These are phyloP conservation scores for Metarhizium humberi DNA, from an alignment of 2,329 filamentous ascomycete species.

Conservation along the genomic window DNA sequence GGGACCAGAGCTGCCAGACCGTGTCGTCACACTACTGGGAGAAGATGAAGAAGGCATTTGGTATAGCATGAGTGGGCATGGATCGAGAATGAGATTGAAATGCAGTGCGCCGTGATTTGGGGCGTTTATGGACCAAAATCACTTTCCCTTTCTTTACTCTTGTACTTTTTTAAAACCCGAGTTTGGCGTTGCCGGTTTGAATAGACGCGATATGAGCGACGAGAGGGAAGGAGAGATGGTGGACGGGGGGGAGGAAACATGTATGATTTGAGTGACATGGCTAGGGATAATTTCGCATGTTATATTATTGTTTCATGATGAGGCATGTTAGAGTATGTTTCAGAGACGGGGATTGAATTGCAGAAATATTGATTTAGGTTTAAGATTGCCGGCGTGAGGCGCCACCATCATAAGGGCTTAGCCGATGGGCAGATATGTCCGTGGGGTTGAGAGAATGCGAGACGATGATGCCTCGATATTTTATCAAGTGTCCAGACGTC, in stretches of 20 bases:
- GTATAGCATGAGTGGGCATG: slow-evolving; percentile 4
- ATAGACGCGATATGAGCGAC: neutral
- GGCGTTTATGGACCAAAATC: slow-evolving; percentile 7
- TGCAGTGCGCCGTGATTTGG: slow-evolving; percentile 6
- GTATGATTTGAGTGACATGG: neutral
- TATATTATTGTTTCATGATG: neutral
- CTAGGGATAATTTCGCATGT: neutral
- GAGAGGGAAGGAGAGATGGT: neutral
- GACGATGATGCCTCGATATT: too few species aligned
- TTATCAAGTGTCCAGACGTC: too few species aligned
- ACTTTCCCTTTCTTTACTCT: neutral
- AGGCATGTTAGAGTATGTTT: neutral
- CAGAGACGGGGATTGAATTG: neutral
- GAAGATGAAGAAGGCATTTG: slow-evolving; percentile 35
- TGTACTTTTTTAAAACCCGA: neutral
- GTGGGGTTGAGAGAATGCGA: too few species aligned
- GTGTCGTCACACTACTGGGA: slow-evolving; percentile 51
- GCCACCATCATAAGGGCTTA: too few species aligned
- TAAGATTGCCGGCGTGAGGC: too few species aligned
- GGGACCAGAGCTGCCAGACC: slow-evolving; percentile 56
- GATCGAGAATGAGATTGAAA: neutral
- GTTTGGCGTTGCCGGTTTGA: slow-evolving; percentile 8
- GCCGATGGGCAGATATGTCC: too few species aligned
- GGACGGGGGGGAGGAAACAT: neutral
- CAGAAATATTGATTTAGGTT: neutral